Evolutionary conservation across 1,284 basidiomycete species (phyloP).

Genomic region (Malassezia dermatis): DNA sequence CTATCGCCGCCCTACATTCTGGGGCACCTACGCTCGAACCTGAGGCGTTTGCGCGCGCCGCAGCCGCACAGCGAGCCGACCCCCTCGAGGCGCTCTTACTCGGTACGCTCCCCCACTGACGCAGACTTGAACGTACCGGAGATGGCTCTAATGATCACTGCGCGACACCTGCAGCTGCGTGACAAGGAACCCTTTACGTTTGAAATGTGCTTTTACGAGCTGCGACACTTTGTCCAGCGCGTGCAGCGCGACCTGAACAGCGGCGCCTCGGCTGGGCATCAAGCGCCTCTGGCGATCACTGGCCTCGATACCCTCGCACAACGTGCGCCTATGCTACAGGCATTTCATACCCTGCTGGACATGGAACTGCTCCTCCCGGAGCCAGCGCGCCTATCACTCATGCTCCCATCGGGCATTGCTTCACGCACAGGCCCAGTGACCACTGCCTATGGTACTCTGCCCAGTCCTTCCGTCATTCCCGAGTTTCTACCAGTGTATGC

Average conservation of each 20-base stretch:
- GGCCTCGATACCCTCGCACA: slow-evolving; percentile 1
- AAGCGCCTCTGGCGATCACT: background rate
- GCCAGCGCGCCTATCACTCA: slow-evolving; percentile 11
- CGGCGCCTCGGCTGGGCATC: background rate
- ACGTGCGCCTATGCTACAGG: slow-evolving; percentile 11
- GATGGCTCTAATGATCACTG: slow-evolving; percentile 34
- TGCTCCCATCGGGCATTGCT: slow-evolving; percentile 11
- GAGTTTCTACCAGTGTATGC: slow-evolving; percentile 11
- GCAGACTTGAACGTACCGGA: slow-evolving; percentile 32
- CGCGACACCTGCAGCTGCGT: slow-evolving; percentile 36
- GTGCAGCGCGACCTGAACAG: slow-evolving; percentile 8
- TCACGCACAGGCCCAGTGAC: slow-evolving; percentile 12
- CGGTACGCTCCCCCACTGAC: slow-evolving; percentile 3
- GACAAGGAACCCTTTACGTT: slow-evolving; percentile 42
- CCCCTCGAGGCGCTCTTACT: background rate
- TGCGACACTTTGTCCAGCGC: slow-evolving; percentile 25
- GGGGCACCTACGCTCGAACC: slow-evolving; percentile 10
- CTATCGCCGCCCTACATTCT: slow-evolving; percentile 9
- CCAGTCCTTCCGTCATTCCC: slow-evolving; percentile 10
- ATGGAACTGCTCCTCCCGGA: slow-evolving; percentile 24
- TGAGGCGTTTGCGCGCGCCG: slow-evolving; percentile 10
- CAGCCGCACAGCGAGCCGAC: slow-evolving; percentile 15
- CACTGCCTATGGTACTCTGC: slow-evolving; percentile 5
- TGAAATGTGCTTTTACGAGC: slow-evolving; percentile 40
- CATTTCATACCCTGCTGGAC: slow-evolving; percentile 15